Percentiles rank a stretch among this genome's conserved stretches.
Evolutionary conservation across 352 stramenopile genomes (phyloP).

Genomic region (Pythium phragmitis): DNA sequence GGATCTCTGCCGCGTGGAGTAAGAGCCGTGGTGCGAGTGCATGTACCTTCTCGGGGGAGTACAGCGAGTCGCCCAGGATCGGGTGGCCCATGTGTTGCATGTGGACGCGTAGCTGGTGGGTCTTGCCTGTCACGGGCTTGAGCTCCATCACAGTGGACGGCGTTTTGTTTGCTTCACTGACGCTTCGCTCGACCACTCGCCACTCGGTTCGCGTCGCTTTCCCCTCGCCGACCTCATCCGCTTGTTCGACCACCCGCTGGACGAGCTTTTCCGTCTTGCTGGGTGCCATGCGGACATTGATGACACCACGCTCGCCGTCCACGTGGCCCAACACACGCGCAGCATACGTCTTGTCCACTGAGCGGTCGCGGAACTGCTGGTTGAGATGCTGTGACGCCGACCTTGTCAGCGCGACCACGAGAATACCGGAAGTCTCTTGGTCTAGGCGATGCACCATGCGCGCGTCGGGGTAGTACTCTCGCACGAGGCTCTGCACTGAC

Average conservation of each 20-base stretch:
- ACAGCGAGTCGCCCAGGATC: conserved; percentile 92
- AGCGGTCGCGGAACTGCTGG: conserved; percentile 60
- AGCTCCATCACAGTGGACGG: conserved; percentile 58
- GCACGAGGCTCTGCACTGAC: conserved; percentile 52
- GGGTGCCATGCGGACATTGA: conserved; percentile 51
- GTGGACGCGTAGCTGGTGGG: conserved; percentile 95
- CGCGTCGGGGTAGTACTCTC: conserved; percentile 43
- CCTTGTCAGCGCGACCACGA: conserved; percentile 65
- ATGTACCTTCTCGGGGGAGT: conserved; percentile 53
- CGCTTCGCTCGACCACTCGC: conserved; percentile 34
- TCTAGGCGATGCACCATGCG: conserved; percentile 82
- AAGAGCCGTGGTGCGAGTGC: conserved; percentile 39
- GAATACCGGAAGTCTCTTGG: conserved; percentile 68
- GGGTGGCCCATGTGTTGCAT: conserved; percentile 90
- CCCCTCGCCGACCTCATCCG: conserved; percentile 9
- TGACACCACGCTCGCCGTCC: conserved; percentile 22
- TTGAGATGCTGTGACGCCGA: conserved; percentile 62
- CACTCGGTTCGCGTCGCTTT: conserved; percentile 27
- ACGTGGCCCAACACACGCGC: conserved; percentile 51
- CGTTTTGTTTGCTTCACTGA: neutral
- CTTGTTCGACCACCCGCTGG: conserved; percentile 41
- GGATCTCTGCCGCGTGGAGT: conserved; percentile 16
- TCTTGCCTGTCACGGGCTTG: conserved; percentile 78
- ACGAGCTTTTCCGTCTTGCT: conserved; percentile 46
- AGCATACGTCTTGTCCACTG: conserved; percentile 59